Conservation (phyloP, 2,329 filamentous ascomycete species). For the Gremmenia infestans region DNA sequence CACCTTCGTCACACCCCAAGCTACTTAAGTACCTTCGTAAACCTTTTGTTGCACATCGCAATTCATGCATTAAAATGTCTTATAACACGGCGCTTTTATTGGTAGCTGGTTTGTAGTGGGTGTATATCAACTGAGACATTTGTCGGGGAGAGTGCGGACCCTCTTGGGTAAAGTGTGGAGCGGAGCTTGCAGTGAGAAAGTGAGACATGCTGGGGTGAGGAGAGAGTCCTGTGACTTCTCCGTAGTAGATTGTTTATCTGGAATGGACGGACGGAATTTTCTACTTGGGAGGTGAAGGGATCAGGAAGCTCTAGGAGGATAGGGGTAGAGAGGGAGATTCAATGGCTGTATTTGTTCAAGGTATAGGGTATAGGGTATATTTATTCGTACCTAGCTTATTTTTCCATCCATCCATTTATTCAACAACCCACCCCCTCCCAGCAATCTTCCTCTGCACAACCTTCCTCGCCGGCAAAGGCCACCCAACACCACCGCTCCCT, state of each 20-base stretch:
- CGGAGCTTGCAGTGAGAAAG: too few relatives aligned
- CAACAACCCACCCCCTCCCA: slow-evolving; percentile 65
- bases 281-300: too few relatives aligned
- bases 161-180: too few relatives aligned
- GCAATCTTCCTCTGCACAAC: slow-evolving; percentile 72
- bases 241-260: too few relatives aligned
- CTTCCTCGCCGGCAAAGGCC: slow-evolving; percentile 81
- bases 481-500: slow-evolving; percentile 62
- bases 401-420: slow-evolving; percentile 15
- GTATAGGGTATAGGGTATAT: too few relatives aligned
- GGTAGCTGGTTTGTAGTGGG: neutral
- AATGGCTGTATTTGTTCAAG: too few relatives aligned
- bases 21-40: neutral
- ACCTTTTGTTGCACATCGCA: neutral
- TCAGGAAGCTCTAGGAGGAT: too few relatives aligned
- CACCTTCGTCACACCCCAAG: too few relatives aligned
- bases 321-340: too few relatives aligned
- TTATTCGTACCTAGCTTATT: neutral
- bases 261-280: too few relatives aligned
- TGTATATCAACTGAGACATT: neutral
- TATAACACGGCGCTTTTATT: neutral
- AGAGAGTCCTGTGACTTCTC: too few relatives aligned
- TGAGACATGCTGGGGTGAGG: neutral
- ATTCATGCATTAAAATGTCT: neutral
- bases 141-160: too few relatives aligned